Percentiles rank a stretch among this genome's conserved stretches.
Conservation (phyloP, 2,329 filamentous ascomycete genomes). For the Hyphodiscus sp. region DNA sequence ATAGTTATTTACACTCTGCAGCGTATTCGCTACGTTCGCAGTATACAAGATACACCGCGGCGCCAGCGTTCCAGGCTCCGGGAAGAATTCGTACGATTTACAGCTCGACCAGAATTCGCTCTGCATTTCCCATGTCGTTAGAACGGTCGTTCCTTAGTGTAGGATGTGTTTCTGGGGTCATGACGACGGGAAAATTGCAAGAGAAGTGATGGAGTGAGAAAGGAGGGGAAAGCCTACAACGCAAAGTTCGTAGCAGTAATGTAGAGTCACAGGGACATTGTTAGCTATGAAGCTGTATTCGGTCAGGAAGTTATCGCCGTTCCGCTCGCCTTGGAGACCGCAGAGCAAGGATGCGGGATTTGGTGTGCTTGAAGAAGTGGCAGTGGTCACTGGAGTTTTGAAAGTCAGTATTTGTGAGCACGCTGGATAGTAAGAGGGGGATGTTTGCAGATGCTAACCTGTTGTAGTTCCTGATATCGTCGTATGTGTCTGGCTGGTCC, state of each 20-base stretch:
- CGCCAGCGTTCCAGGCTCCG: conserved; percentile 12
- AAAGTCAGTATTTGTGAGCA: no score
- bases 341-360: conserved; percentile 30
- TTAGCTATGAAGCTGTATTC: conserved; percentile 33
- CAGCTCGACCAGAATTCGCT: conserved; percentile 14
- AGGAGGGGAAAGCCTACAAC: conserved; percentile 18
- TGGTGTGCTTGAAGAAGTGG: conserved; percentile 29
- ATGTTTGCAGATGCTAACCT: no score
- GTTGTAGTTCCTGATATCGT: neutral
- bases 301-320: conserved; percentile 34
- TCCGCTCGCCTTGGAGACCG: conserved; percentile 33
- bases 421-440: no score
- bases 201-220: no score
- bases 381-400: conserved; percentile 16
- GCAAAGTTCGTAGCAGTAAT: conserved; percentile 39
- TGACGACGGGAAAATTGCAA: no score
- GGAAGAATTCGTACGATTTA: conserved; percentile 19
- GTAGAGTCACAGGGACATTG: conserved; percentile 31
- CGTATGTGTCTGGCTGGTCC: neutral
- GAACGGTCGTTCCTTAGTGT: neutral
- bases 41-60: conserved; percentile 22
- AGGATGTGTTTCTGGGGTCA: no score
- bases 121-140: neutral
- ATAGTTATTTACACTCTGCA: conserved; percentile 15
- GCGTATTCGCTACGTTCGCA: conserved; percentile 18